Percentiles rank a stretch among this genome's conserved stretches.
phyloP scores from a whole-genome alignment of 2,329 filamentous ascomycete genomes.

The Epichloe coenophiala region DNA sequence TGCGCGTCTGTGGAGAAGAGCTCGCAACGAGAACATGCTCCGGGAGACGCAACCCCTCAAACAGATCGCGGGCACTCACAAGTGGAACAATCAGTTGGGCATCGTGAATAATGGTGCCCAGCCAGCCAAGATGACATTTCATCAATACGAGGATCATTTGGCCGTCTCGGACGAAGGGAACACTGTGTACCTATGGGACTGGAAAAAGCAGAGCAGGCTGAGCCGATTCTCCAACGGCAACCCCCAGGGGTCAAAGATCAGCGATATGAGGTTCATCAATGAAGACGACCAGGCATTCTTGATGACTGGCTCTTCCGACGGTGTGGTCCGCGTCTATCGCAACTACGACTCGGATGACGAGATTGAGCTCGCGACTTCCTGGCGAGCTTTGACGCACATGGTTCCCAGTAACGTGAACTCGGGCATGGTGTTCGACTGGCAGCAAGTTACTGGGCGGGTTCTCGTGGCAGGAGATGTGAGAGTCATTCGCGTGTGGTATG shows the following conservation, averaged over 20 bases:
- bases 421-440: conserved; percentile 96
- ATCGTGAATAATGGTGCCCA: conserved; percentile 84
- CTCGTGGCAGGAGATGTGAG: conserved; percentile 94
- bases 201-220: conserved; percentile 61
- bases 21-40: conserved; percentile 85
- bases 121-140: conserved; percentile 85
- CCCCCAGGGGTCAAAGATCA: conserved; percentile 73
- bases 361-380: conserved; percentile 78
- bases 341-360: conserved; percentile 70
- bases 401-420: conserved; percentile 89
- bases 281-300: conserved; percentile 93
- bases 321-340: conserved; percentile 83
- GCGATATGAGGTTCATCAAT: conserved; percentile 93
- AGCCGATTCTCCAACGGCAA: conserved; percentile 91
- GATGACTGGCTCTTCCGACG: conserved; percentile 91
- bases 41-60: conserved; percentile 89
- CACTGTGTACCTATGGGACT: conserved; percentile 87
- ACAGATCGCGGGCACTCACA: conserved; percentile 68
- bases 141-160: conserved; percentile 94
- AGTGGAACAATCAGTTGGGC: conserved; percentile 72
- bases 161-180: conserved; percentile 89
- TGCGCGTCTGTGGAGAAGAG: conserved; percentile 79
- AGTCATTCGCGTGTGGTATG: conserved; percentile 92
- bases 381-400: conserved; percentile 85
- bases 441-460: conserved; percentile 88